Evolutionary conservation across 345 rosid genomes (phyloP).

Genomic region (Boechera retrofracta): DNA sequence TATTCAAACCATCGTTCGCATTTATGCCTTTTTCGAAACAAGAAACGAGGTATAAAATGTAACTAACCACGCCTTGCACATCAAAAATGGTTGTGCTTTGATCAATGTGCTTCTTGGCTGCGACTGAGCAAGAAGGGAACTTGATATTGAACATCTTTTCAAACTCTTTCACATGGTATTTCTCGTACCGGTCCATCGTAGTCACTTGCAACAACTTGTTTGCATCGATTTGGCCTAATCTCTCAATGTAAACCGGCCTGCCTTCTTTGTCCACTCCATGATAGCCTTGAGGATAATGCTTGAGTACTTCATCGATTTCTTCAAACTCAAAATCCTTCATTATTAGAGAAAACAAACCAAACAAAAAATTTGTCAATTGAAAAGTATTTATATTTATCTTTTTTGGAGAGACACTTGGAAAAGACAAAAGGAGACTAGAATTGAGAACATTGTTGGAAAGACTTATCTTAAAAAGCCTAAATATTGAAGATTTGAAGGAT

Average conservation of each 20-base stretch:
- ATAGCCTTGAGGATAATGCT: constrained; percentile 87
- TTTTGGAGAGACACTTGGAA: too few relatives aligned
- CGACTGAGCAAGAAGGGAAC: constrained; percentile 90
- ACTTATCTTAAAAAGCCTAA: too few relatives aligned
- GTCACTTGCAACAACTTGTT: constrained; percentile 87
- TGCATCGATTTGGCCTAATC: constrained; percentile 93
- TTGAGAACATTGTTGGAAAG: too few relatives aligned
- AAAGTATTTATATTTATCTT: neutral
- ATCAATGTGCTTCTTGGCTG: constrained; percentile 95
- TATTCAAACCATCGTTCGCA: neutral
- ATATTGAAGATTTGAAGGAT: too few relatives aligned
- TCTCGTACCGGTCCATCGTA: constrained; percentile 83
- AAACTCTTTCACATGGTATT: constrained; percentile 88
- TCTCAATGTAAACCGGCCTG: constrained; percentile 88
- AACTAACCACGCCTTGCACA: constrained; percentile 97
- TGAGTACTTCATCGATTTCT: constrained; percentile 80
- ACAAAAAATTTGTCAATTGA: neutral
- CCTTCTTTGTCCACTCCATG: constrained; percentile 99
- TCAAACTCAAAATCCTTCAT: constrained; percentile 87
- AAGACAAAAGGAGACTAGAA: too few relatives aligned
- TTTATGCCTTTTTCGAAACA: neutral
- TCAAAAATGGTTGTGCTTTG: constrained; percentile 96
- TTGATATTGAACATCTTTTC: constrained; percentile 83
- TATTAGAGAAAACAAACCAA: neutral
- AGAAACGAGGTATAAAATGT: neutral